Base-by-base conservation (phyloP, 768 basidiomycete species). In the Psilocybe cyanescens region DNA sequence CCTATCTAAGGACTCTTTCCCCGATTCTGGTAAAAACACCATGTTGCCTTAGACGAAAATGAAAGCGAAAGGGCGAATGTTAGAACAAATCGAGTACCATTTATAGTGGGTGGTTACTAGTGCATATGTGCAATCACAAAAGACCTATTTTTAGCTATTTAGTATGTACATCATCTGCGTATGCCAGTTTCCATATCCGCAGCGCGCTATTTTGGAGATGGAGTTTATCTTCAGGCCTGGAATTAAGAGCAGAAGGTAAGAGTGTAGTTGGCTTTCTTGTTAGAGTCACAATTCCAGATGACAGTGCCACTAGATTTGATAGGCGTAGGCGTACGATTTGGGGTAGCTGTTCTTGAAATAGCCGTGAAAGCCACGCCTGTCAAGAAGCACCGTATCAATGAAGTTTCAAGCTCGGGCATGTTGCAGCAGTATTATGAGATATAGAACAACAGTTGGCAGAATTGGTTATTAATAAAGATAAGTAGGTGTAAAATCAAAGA, bases 391-490 rank as follows among this genome's bases (percentile, higher is more conserved):
- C 46, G 45, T 48, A 41, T 14, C 16, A 35, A 11, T 35, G 11
- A 7, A 31, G 11, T 30, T 72, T 74, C 0, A 83, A 83, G 3
- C 81, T 56, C n/a, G 86, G 87, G 70, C 88, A 90, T 0, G 86
- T 88, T 12, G 67, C 72, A 1, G 85, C 71, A 4, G 83, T 86
- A 70, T 72, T 73, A 72, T 81, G 76, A 45, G 68, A 71, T 8
- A 88, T 89, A n/a, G 81, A 81, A 76, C 89, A 91, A 71, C 89
- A 90, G 67, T 89, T 87, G 4, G 79, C 72, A 19, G 86, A 87
- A 74, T 90, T 81, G 85, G 50, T 17, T 47, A 28, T 31, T 45
- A 45, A 14, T 31, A 14, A 44, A 35, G 12, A 24, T 30, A 35
- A 35, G 11, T 7, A 35, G 11, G 33, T 56, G 29, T 17, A 45